Conservation (phyloP, 495 filamentous ascomycete genomes). For the Astrothelium subdiscretum region DNA sequence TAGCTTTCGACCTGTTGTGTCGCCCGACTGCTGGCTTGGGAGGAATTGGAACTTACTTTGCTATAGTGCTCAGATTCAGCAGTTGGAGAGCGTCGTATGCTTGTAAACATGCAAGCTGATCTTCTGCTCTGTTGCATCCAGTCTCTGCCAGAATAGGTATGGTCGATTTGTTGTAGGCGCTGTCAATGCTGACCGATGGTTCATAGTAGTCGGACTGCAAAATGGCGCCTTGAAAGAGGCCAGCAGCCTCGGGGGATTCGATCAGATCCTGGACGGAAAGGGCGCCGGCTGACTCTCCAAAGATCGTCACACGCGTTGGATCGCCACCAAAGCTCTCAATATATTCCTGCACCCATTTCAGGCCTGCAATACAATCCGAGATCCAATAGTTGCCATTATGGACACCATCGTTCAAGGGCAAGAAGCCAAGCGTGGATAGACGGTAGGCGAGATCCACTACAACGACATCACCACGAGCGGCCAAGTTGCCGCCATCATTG, state of each 20-base stretch:
- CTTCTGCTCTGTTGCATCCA: conserved; percentile 10
- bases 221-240: conserved; percentile 13
- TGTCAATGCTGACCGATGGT: conserved; percentile 3
- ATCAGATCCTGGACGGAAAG: conserved; percentile 13
- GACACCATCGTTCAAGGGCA: conserved; percentile 15
- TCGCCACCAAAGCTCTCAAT: conserved; percentile 27
- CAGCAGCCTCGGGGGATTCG: conserved; percentile 8
- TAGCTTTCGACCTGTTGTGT: no score
- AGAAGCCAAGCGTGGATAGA: conserved; percentile 15
- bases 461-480: conserved; percentile 36
- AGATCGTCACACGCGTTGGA: conserved; percentile 47
- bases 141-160: conserved; percentile 14
- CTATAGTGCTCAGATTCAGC: conserved; percentile 7
- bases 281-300: conserved; percentile 50
- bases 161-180: conserved; percentile 7
- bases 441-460: conserved; percentile 25
- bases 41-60: conserved; percentile 2
- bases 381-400: conserved; percentile 20
- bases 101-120: conserved; percentile 15
- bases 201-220: conserved; percentile 14
- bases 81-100: conserved; percentile 12
- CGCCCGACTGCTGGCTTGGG: no score
- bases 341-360: conserved; percentile 27
- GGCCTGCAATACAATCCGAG: conserved; percentile 15
- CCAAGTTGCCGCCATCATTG: conserved; percentile 34